Base-by-base conservation (phyloP, 805 yeast genomes). In the Candida sonorensis region DNA sequence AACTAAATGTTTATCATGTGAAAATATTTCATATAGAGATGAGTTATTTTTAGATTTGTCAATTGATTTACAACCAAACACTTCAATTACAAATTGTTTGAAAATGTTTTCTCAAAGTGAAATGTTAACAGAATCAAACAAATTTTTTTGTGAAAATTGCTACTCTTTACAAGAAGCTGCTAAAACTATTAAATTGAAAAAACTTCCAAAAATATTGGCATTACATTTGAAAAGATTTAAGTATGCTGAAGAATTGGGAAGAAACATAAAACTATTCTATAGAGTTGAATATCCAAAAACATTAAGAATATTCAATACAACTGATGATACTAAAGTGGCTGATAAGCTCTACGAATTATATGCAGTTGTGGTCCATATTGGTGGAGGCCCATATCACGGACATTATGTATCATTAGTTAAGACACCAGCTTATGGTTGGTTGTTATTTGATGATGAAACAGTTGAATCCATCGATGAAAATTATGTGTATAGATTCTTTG, bases 341-440 rank as follows among this genome's bases (percentile, higher is more conserved):
- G 73, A 73, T 42, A 74, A 72, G 45, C 64, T 78, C 13, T 92
- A 87, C 50, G 95, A 88, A 47, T 61, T 92, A 31, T 81, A 77
- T 41, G 85, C 90, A 0, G 78, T 90, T 26, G 92, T 92, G 10
- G 87, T 92, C 9, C 98, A 92, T 52, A 77, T 92, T 44, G 98
- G 98, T 5, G 94, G 96, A 4, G 97, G 97, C 0, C 97, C 97
- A 1, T 87, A 86, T 62, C 96, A 88, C 59, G 98, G 98, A 0
- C 98, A 92, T 54, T 92, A 92, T 55, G 90, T 92, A 8, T 72
- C 95, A 0, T 62, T 92, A 5, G 81, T 92, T 38, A 86, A 86
- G 51, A 80, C 87, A 5, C 77, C 72, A 33, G 66, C 71, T 15
- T 72, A 75, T 25, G 88, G 95, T 0, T 92, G 98, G 98, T 61